Percentiles rank a stretch among this genome's conserved stretches.
Conservation (phyloP, 371 early-diverging fungal species). For the Mortierella sp. region DNA sequence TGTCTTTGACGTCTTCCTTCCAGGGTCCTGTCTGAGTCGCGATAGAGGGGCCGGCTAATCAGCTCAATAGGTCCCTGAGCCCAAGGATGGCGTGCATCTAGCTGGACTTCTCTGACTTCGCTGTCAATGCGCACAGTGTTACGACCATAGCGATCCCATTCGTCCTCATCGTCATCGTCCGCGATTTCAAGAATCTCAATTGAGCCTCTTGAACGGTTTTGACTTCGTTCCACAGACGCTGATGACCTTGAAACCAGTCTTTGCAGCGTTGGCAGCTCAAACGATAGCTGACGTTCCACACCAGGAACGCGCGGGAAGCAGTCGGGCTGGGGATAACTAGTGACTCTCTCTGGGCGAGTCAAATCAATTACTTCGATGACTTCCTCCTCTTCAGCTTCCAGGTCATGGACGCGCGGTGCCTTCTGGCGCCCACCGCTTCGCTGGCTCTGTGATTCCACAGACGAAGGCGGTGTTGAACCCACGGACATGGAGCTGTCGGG, state of each 20-base stretch:
- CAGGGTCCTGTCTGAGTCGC: conserved; percentile 3
- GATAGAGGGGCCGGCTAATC: conserved; percentile 19
- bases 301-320: conserved; percentile 33
- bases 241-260: conserved; percentile 39
- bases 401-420: no score
- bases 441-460: no score
- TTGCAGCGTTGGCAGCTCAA: conserved; percentile 33
- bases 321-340: conserved; percentile 29
- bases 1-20: conserved; percentile 12
- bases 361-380: conserved; percentile 41
- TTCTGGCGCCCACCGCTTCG: no score
- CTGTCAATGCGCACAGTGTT: conserved; percentile 40
- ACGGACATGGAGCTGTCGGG: no score
- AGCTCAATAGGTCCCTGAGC: conserved; percentile 42
- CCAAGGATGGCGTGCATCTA: conserved; percentile 46
- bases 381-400: conserved; percentile 19
- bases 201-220: conserved; percentile 10
- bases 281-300: conserved; percentile 17
- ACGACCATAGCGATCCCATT: conserved; percentile 30
- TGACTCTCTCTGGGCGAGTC: conserved; percentile 27
- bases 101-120: conserved; percentile 32
- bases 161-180: conserved; percentile 31
- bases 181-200: conserved; percentile 31
- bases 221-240: conserved; percentile 31
- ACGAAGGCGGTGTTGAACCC: no score